phyloP scores from a whole-genome alignment of 192 early-diverging fungal species.

The Entomortierella lignicola region DNA sequence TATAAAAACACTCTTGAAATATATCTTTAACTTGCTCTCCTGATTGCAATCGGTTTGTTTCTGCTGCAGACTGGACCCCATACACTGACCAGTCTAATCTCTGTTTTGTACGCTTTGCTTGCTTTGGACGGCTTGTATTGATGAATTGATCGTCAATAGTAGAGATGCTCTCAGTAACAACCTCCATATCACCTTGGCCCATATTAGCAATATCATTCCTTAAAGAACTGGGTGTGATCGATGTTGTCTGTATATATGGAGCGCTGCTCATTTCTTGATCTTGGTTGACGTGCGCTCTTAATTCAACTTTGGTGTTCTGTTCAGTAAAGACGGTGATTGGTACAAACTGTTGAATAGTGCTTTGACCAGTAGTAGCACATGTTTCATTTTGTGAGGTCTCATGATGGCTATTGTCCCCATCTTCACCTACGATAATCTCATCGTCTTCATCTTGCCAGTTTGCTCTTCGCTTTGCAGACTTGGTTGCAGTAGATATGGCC shows the following conservation, averaged over 20 bases:
- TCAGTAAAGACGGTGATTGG: slow-evolving; percentile 2
- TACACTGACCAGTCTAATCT: slow-evolving; percentile 3
- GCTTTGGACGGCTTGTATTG: neutral
- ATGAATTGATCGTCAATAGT: neutral
- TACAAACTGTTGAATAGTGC: slow-evolving; percentile 33
- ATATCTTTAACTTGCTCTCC: slow-evolving; percentile 40
- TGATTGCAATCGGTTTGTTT: neutral
- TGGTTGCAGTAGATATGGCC: neutral
- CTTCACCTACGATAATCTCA: neutral
- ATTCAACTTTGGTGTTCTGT: neutral
- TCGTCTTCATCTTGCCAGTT: slow-evolving; percentile 25
- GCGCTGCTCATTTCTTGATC: slow-evolving; percentile 36
- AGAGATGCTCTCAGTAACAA: neutral
- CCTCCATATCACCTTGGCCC: slow-evolving; percentile 28
- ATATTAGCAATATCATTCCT: slow-evolving; percentile 1
- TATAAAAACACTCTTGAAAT: slow-evolving; percentile 50
- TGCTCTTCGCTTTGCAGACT: slow-evolving; percentile 25
- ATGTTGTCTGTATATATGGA: slow-evolving; percentile 18
- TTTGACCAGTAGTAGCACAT: neutral
- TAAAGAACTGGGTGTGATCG: neutral
- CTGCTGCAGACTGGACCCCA: slow-evolving; percentile 3
- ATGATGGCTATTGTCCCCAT: neutral
- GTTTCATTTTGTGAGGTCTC: neutral
- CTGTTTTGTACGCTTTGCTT: slow-evolving; percentile 12
- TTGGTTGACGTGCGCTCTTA: neutral